phyloP scores from a whole-genome alignment of 805 yeast species.

The Metschnikowia henanensis region DNA sequence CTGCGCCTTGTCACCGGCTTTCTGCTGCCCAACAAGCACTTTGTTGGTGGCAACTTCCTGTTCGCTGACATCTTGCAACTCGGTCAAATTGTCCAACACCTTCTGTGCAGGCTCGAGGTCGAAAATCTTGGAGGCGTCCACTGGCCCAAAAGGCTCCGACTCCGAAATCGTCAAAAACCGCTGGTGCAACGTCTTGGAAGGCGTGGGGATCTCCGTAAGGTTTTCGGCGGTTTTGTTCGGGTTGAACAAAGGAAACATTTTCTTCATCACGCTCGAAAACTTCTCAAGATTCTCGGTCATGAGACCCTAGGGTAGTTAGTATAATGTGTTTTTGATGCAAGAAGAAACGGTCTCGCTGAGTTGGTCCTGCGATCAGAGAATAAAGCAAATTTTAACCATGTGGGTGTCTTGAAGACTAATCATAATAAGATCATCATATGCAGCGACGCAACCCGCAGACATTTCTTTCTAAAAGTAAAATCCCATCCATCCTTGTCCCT shows the following conservation, averaged over 20 bases:
- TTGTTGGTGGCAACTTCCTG: conserved; percentile 28
- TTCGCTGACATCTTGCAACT: conserved; percentile 52
- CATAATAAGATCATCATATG: conserved; percentile 48
- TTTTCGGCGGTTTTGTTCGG: conserved; percentile 56
- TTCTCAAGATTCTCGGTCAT: conserved; percentile 55
- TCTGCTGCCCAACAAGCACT: conserved; percentile 52
- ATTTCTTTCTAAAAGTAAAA: no score
- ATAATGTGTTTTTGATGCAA: conserved; percentile 7
- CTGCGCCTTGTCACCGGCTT: conserved; percentile 66
- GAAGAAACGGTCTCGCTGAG: neutral
- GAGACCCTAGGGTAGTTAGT: conserved; percentile 46
- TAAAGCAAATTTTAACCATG: conserved; percentile 49
- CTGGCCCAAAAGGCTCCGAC: conserved; percentile 92
- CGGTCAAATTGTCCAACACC: conserved; percentile 68
- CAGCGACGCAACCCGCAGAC: neutral
- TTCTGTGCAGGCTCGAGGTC: conserved; percentile 86
- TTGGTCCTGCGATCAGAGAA: conserved; percentile 6
- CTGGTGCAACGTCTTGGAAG: conserved; percentile 76
- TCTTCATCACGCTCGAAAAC: conserved; percentile 64
- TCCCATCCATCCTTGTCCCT: no score
- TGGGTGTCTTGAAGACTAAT: conserved; percentile 78
- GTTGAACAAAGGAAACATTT: conserved; percentile 75
- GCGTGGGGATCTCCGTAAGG: conserved; percentile 92
- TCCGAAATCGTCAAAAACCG: conserved; percentile 89
- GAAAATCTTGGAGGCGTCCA: conserved; percentile 87